Evolutionary conservation across 352 stramenopile species (phyloP).

Genomic region (Globisporangium paroecandrum): DNA sequence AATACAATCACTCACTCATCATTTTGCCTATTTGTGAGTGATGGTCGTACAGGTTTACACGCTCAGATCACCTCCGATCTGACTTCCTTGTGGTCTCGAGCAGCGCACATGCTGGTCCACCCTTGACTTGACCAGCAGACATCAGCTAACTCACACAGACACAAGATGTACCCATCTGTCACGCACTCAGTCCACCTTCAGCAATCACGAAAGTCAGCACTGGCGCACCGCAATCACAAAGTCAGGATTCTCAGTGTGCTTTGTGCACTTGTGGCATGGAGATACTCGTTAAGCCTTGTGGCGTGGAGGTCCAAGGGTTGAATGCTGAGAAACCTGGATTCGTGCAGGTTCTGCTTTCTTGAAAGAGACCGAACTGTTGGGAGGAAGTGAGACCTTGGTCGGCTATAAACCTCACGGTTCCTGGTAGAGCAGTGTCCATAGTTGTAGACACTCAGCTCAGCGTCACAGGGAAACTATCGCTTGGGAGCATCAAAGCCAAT

Average conservation of each 20-base stretch:
- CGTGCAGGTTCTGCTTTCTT: too few relatives aligned
- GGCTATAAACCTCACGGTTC: too few relatives aligned
- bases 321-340: too few relatives aligned
- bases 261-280: too few relatives aligned
- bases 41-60: not conserved
- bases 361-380: too few relatives aligned
- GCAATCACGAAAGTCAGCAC: not conserved
- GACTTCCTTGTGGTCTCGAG: slow-evolving; percentile 2
- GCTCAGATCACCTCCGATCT: not conserved
- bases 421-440: too few relatives aligned
- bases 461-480: too few relatives aligned
- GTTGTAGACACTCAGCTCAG: too few relatives aligned
- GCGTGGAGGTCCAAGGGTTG: too few relatives aligned
- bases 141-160: not conserved
- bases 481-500: not conserved
- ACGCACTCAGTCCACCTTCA: not conserved
- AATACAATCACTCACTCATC: not conserved
- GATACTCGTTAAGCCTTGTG: too few relatives aligned
- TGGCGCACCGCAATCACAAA: not conserved
- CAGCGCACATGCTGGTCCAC: not conserved
- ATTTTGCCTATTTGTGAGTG: not conserved
- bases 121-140: not conserved
- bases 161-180: not conserved
- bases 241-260: too few relatives aligned
- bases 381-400: too few relatives aligned